A percentile compares a stretch with the other conserved stretches of the same genome.
phyloP scores from a whole-genome alignment of 306 rosid genomes.

The Vigna mungo region DNA sequence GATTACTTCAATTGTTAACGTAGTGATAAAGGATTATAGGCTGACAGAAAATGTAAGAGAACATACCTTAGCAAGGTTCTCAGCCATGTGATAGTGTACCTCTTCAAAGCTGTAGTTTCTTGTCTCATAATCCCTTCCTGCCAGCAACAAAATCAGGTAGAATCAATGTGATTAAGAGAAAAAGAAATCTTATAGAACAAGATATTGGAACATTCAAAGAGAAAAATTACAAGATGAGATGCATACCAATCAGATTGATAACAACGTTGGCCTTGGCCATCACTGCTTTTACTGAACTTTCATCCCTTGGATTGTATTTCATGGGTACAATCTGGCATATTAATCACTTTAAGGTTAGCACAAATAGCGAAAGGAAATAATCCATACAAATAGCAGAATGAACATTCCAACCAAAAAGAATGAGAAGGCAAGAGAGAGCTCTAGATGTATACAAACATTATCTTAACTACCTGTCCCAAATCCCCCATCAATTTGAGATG shows the following conservation, averaged over 20 bases:
- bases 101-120: constrained; percentile 97
- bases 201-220: constrained; percentile 28
- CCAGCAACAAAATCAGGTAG: constrained; percentile 47
- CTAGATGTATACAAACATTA: constrained; percentile 26
- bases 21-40: constrained; percentile 33
- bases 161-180: constrained; percentile 22
- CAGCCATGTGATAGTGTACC: constrained; percentile 91
- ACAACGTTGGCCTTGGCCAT: constrained; percentile 98
- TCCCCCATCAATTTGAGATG: constrained; percentile 99
- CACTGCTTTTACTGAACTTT: constrained; percentile 91
- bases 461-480: constrained; percentile 87
- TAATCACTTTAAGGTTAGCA: constrained; percentile 45
- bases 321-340: constrained; percentile 86
- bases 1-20: constrained; percentile 26
- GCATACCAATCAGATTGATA: constrained; percentile 90
- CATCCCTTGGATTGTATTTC: constrained; percentile 96
- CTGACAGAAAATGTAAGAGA: constrained; percentile 34
- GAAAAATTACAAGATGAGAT: constrained; percentile 20
- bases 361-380: constrained; percentile 33
- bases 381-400: constrained; percentile 20
- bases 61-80: constrained; percentile 79
- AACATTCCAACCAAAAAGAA: constrained; percentile 33
- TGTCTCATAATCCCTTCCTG: constrained; percentile 98
- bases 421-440: not conserved
- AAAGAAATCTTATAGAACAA: constrained; percentile 18